Conservation (phyloP, 164 flowering plant species). For the Cinnamomum micranthum region DNA sequence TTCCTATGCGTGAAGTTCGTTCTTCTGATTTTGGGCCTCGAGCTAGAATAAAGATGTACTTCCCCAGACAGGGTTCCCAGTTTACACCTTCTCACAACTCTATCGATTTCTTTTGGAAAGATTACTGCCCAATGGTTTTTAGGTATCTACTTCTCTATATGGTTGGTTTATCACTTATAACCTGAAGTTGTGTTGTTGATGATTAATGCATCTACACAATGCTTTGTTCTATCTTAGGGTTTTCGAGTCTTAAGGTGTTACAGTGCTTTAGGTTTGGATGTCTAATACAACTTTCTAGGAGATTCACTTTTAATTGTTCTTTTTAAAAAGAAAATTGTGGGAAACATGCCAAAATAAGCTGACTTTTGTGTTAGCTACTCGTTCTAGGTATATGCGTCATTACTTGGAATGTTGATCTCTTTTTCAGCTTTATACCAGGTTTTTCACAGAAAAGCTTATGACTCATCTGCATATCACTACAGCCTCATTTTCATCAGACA, state of each 20-base stretch:
- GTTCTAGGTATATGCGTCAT: background rate
- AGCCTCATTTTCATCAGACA: too few relatives aligned
- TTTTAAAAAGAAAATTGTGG: background rate
- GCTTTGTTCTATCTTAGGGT: background rate
- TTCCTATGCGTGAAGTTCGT: conserved; percentile 90
- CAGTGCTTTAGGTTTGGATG: background rate
- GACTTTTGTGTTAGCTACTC: background rate
- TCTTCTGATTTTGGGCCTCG: conserved; percentile 86
- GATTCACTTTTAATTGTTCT: background rate
- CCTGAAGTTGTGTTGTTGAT: background rate
- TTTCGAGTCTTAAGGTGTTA: background rate
- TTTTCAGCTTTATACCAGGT: background rate
- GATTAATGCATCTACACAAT: background rate
- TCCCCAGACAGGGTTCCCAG: conserved; percentile 81
- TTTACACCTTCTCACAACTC: conserved; percentile 88
- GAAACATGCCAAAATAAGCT: background rate
- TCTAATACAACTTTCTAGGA: background rate
- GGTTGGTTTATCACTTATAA: background rate
- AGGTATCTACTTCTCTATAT: conserved; percentile 44
- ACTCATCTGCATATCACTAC: background rate
- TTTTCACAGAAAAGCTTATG: background rate
- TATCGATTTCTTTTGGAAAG: conserved; percentile 85
- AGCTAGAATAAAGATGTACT: conserved; percentile 87
- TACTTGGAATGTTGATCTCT: background rate
- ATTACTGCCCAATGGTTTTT: conserved; percentile 98